A percentile compares a stretch with the other conserved stretches of the same genome.
These are phyloP conservation scores for Sclerospora graminicola DNA, from an alignment of 352 stramenopile species.

Conservation along the genomic window DNA sequence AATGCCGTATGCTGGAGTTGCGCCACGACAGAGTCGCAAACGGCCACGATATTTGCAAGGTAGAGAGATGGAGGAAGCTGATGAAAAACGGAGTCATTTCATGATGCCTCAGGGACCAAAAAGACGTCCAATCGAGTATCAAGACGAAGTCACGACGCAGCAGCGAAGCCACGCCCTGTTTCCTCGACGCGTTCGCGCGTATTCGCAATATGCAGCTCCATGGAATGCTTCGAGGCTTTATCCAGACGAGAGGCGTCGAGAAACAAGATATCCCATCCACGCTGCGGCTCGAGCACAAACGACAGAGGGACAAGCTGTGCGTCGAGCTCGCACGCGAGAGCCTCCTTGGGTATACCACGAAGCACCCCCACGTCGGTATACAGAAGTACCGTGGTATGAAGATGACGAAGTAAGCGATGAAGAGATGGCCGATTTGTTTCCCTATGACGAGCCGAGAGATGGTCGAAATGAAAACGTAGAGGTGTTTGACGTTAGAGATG, in stretches of 20 bases:
- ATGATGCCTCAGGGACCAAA: not conserved
- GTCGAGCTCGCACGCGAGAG: conserved; percentile 1
- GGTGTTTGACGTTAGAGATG: not conserved
- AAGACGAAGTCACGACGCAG: too few species aligned
- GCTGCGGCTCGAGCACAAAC: not conserved
- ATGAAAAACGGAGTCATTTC: conserved; percentile 27
- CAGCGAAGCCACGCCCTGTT: too few species aligned
- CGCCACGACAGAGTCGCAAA: conserved; percentile 1
- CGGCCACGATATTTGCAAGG: conserved; percentile 12
- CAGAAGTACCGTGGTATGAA: not conserved
- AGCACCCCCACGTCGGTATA: not conserved
- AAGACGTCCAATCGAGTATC: not conserved
- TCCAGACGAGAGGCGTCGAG: conserved; percentile 1
- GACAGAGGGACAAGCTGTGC: conserved; percentile 6
- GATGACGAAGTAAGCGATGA: conserved; percentile 3
- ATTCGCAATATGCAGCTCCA: conserved; percentile 12
- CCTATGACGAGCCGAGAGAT: conserved; percentile 8
- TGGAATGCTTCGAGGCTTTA: conserved; percentile 13
- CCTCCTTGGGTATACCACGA: conserved; percentile 12
- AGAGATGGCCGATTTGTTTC: not conserved
- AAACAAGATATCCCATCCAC: conserved; percentile 12
- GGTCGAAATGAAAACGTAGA: conserved; percentile 11
- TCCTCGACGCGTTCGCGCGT: conserved; percentile 9
- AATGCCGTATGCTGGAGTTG: conserved; percentile 8
- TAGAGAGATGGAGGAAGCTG: conserved; percentile 6